Evolutionary conservation across 2,329 filamentous ascomycete species (phyloP).

Genomic region (Trichoderma atroviride): DNA sequence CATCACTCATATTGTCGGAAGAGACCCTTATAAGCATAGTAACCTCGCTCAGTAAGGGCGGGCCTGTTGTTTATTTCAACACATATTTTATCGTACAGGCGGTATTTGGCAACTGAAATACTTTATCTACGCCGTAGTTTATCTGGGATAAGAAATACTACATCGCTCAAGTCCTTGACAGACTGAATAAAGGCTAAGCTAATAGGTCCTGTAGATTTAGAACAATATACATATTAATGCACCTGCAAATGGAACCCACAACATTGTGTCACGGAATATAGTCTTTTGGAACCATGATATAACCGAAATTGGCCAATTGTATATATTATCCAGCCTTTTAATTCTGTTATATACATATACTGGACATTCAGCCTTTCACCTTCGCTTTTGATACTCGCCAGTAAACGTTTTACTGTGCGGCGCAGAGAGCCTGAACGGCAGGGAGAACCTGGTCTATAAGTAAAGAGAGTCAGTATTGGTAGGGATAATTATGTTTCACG

Average conservation of each 20-base stretch:
- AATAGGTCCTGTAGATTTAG: too few relatives aligned
- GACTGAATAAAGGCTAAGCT: too few relatives aligned
- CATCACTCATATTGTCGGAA: too few relatives aligned
- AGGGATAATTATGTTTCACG: background rate
- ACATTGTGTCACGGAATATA: background rate
- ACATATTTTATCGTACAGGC: too few relatives aligned
- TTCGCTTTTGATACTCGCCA: background rate
- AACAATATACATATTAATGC: background rate
- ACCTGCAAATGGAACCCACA: background rate
- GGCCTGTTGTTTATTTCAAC: too few relatives aligned
- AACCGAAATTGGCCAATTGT: background rate
- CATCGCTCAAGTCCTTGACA: too few relatives aligned
- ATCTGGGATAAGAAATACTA: too few relatives aligned
- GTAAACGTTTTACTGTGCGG: background rate
- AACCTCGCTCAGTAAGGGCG: too few relatives aligned
- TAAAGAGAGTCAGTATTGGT: background rate
- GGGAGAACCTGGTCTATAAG: background rate
- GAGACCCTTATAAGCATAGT: too few relatives aligned
- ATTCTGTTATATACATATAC: background rate
- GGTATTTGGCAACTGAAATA: too few relatives aligned
- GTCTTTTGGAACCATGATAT: background rate
- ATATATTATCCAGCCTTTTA: background rate
- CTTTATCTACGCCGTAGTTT: too few relatives aligned
- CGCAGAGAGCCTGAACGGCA: constrained; percentile 5
- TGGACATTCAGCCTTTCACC: background rate